phyloP scores from a whole-genome alignment of 2,329 filamentous ascomycete species.

The Diaporthe sp. region DNA sequence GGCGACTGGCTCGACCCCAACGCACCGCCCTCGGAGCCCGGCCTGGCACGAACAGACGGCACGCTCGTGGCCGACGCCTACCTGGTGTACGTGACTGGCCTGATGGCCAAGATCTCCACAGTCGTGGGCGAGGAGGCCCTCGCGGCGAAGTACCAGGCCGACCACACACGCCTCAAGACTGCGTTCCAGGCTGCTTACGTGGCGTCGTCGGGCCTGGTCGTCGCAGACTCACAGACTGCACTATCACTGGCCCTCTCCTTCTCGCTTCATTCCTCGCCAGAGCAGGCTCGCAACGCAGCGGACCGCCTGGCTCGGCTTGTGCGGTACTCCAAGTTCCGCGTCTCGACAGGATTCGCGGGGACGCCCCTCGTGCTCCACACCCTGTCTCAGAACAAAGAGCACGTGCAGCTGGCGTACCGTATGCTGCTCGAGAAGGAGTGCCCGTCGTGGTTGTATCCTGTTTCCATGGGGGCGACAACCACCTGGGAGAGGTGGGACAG shows the following conservation, averaged over 20 bases:
- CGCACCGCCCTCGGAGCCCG: slow-evolving; percentile 48
- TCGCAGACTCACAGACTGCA: slow-evolving; percentile 43
- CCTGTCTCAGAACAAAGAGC: slow-evolving; percentile 37
- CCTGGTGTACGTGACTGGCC: slow-evolving; percentile 47
- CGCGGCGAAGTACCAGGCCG: slow-evolving; percentile 37
- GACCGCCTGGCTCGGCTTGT: slow-evolving; percentile 34
- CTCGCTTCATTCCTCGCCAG: slow-evolving; percentile 34
- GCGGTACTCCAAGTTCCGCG: slow-evolving; percentile 20
- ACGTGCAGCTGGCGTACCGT: slow-evolving; percentile 51
- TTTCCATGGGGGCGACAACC: slow-evolving; percentile 52
- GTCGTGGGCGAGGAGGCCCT: slow-evolving; percentile 39
- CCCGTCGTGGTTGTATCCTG: slow-evolving; percentile 51
- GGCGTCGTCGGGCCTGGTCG: slow-evolving; percentile 35
- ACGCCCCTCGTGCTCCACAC: slow-evolving; percentile 35
- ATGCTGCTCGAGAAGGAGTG: slow-evolving; percentile 58
- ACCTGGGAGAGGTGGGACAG: slow-evolving; percentile 55
- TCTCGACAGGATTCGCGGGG: slow-evolving; percentile 34
- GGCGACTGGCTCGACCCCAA: slow-evolving; percentile 55
- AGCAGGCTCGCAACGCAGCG: not conserved
- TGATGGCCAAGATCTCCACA: slow-evolving; percentile 41
- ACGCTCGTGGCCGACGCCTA: slow-evolving; percentile 51
- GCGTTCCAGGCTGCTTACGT: slow-evolving; percentile 44
- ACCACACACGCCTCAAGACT: slow-evolving; percentile 37
- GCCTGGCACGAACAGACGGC: slow-evolving; percentile 44
- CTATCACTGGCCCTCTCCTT: slow-evolving; percentile 42